Evolutionary conservation across 345 rosid species (phyloP).

Genomic region (Laguncularia racemosa): DNA sequence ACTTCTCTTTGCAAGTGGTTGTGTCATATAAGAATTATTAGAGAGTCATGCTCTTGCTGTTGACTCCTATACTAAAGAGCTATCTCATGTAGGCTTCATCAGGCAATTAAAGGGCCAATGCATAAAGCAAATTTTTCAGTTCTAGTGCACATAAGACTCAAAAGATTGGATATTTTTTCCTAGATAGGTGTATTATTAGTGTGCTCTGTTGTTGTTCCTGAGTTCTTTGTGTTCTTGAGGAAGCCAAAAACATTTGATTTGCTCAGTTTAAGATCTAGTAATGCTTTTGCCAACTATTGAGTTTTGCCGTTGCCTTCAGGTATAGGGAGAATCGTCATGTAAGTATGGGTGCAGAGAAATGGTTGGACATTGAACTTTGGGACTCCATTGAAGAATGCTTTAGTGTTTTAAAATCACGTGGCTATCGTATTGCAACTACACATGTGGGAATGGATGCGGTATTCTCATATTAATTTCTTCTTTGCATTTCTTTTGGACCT

Average conservation of each 20-base stretch:
- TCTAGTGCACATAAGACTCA: too few species aligned
- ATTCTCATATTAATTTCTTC: conserved; percentile 14
- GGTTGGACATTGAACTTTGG: conserved; percentile 98
- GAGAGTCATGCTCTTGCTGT: too few species aligned
- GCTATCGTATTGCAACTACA: conserved; percentile 81
- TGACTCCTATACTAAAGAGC: too few species aligned
- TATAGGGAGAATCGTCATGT: conserved; percentile 87
- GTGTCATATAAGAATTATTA: not conserved
- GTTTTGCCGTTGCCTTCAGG: conserved; percentile 20
- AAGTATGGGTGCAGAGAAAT: conserved; percentile 99
- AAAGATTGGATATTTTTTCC: too few species aligned
- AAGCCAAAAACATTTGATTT: too few species aligned
- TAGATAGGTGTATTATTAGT: too few species aligned
- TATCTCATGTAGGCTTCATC: too few species aligned
- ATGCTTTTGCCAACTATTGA: not conserved
- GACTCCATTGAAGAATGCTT: conserved; percentile 70
- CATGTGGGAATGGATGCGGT: conserved; percentile 86
- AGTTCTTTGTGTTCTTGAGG: too few species aligned
- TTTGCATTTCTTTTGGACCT: not conserved
- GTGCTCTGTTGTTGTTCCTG: too few species aligned
- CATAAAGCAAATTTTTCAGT: too few species aligned
- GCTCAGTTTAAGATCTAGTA: too few species aligned
- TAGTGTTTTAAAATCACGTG: conserved; percentile 56
- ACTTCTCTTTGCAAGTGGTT: not conserved
- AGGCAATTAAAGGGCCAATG: too few species aligned